phyloP scores from a whole-genome alignment of 805 yeast species.

The Saccharomycopsis vini region DNA sequence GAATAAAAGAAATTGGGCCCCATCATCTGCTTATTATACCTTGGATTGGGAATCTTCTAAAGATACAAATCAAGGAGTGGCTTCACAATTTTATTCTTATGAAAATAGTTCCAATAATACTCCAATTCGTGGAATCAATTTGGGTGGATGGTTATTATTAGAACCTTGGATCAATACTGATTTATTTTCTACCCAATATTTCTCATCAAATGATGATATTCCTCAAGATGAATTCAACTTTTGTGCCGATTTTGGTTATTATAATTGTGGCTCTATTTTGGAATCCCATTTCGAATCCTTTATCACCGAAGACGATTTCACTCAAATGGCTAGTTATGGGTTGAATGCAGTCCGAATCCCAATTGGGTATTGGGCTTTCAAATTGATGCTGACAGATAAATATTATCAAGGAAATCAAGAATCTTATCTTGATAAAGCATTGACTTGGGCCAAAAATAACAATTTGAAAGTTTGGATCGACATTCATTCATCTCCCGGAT shows the following conservation, averaged over 20 bases:
- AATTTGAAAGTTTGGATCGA: constrained; percentile 66
- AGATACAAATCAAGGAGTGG: not conserved
- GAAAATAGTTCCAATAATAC: too few species aligned
- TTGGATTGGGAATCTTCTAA: not conserved
- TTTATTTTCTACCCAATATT: constrained; percentile 34
- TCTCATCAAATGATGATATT: constrained; percentile 27
- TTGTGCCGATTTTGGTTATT: constrained; percentile 40
- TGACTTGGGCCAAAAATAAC: constrained; percentile 57
- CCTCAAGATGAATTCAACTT: constrained; percentile 57
- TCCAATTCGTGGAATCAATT: constrained; percentile 40
- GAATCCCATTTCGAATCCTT: constrained; percentile 48
- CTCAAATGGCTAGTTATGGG: constrained; percentile 41
- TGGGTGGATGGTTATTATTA: constrained; percentile 71
- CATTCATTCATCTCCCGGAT: constrained; percentile 75
- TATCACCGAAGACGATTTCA: constrained; percentile 52
- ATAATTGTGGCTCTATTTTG: constrained; percentile 34
- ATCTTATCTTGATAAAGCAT: constrained; percentile 51
- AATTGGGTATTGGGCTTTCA: constrained; percentile 73
- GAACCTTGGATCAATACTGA: constrained; percentile 69
- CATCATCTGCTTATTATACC: constrained; percentile 5
- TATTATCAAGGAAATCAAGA: constrained; percentile 40
- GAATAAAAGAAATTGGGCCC: too few species aligned
- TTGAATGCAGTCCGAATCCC: constrained; percentile 67
- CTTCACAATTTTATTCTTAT: not conserved
- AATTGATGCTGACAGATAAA: constrained; percentile 39